A percentile compares a stretch with the other conserved stretches of the same genome.
phyloP scores from a whole-genome alignment of 148 eudicot genomes.

The Amaranthus cruentus region DNA sequence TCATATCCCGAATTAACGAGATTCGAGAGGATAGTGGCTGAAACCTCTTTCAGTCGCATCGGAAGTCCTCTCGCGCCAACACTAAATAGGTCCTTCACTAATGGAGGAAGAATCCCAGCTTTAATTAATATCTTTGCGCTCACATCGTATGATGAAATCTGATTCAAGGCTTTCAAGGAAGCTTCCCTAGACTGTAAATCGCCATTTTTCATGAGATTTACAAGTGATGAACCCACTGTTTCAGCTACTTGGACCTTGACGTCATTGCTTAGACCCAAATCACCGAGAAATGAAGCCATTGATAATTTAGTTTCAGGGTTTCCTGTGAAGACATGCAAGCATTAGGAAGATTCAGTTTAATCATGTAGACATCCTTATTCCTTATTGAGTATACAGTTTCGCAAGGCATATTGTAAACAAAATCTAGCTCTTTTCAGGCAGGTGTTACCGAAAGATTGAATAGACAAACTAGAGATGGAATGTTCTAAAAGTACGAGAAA shows the following conservation, averaged over 20 bases:
- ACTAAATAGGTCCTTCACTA: constrained; percentile 62
- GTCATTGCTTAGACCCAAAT: constrained; percentile 68
- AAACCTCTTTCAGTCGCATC: constrained; percentile 70
- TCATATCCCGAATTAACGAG: constrained; percentile 67
- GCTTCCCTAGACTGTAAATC: constrained; percentile 66
- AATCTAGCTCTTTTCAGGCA: no score
- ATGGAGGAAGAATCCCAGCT: constrained; percentile 81
- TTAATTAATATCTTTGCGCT: constrained; percentile 70
- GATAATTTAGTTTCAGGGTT: constrained; percentile 66
- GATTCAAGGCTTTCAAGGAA: constrained; percentile 72
- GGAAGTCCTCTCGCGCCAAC: constrained; percentile 50
- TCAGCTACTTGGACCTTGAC: constrained; percentile 72
- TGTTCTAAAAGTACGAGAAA: no score
- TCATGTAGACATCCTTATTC: no score
- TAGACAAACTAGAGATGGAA: no score
- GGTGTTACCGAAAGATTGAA: no score
- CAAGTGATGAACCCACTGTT: constrained; percentile 68
- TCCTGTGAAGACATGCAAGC: constrained; percentile 40
- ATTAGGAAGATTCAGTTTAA: no score
- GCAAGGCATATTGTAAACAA: no score
- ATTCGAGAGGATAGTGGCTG: constrained; percentile 79
- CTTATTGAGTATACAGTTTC: no score
- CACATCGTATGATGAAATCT: constrained; percentile 69
- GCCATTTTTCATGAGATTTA: constrained; percentile 57
- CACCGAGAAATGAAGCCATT: constrained; percentile 83